A percentile compares a stretch with the other conserved stretches of the same genome.
Conservation (phyloP, 805 yeast genomes). For the Yarrowia alimentaria region DNA sequence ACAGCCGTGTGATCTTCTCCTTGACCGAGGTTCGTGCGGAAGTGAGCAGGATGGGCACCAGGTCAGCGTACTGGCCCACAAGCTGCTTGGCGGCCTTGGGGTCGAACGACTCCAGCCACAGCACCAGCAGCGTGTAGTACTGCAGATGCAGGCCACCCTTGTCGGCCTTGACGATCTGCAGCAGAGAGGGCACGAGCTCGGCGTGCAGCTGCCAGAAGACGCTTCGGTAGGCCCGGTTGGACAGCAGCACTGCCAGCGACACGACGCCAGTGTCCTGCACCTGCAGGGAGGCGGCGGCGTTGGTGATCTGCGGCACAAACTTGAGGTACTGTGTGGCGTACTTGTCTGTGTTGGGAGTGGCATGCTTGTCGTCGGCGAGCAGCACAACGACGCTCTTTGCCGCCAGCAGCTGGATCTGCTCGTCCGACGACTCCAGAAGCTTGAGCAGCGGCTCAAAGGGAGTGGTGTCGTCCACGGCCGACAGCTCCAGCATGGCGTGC, state of each 20-base stretch:
- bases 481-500: constrained; percentile 45
- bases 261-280: constrained; percentile 64
- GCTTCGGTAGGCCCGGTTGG: constrained; percentile 52
- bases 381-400: constrained; percentile 55
- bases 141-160: constrained; percentile 70
- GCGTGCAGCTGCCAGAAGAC: constrained; percentile 49
- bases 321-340: constrained; percentile 44
- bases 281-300: constrained; percentile 46
- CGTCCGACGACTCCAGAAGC: constrained; percentile 56
- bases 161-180: constrained; percentile 47
- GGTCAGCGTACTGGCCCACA: constrained; percentile 49
- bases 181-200: constrained; percentile 50
- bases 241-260: constrained; percentile 58
- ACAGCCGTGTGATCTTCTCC: constrained; percentile 83
- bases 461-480: constrained; percentile 46
- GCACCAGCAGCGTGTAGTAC: constrained; percentile 70
- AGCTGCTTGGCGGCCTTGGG: constrained; percentile 48
- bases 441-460: constrained; percentile 50
- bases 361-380: constrained; percentile 35
- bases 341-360: constrained; percentile 35
- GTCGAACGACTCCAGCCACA: constrained; percentile 86
- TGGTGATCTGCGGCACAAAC: constrained; percentile 37
- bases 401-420: constrained; percentile 54
- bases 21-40: constrained; percentile 80
- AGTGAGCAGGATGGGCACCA: constrained; percentile 48